Evolutionary conservation across 1,284 basidiomycete genomes (phyloP), one percentile per base, ranked within the genome.

Genomic region (Heterobasidion parviporum): DNA sequence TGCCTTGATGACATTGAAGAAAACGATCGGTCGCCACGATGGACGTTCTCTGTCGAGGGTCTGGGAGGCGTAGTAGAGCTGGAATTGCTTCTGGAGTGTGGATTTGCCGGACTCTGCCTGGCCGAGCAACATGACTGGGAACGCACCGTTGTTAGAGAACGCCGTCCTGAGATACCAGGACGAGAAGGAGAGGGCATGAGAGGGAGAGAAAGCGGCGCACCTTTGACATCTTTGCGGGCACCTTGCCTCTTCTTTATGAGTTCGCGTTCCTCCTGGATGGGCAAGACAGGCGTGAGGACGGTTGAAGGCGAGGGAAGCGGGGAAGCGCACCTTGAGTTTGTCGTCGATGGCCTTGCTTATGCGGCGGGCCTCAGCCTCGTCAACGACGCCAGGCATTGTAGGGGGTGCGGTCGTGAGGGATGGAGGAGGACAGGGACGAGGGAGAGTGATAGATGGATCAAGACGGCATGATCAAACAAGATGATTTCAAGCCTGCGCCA

Each of bases 21-120:
- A 88, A 33, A 91, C 86, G 53, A 89, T 82, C 2, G 87, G 85
- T 32, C 81, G 78, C 88, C 89, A 91, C 15, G 79, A 80, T 0
- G 84, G 81, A 18, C 84, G 81, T 68, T 87, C 85, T 56, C 73
- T 69, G 57, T 91, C 86, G 49, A 91, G 75, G 1, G 81, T 73
- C 56, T 81, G 75, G 7, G 85, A 83, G 2, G 87, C 81, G 63
- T 90, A 89, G 68, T 83, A 84, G 1, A 91, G 75, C 64, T 91
- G 88, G 64, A 91, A 89, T 68, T 91, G 86, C 62, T 89, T 89
- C 64, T 86, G 85, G 8, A 90, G 74, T 1, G 87, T 89, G 0
- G 85, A 87, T 68, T 89, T 90, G 52, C 87, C 87, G 41, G 85
- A 87, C 70, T 89, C 87, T 57, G 87, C 86, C 65, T 90, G 88